These are phyloP conservation scores for Amanita rimosa DNA, from an alignment of 768 basidiomycete genomes.

Conservation along the genomic window DNA sequence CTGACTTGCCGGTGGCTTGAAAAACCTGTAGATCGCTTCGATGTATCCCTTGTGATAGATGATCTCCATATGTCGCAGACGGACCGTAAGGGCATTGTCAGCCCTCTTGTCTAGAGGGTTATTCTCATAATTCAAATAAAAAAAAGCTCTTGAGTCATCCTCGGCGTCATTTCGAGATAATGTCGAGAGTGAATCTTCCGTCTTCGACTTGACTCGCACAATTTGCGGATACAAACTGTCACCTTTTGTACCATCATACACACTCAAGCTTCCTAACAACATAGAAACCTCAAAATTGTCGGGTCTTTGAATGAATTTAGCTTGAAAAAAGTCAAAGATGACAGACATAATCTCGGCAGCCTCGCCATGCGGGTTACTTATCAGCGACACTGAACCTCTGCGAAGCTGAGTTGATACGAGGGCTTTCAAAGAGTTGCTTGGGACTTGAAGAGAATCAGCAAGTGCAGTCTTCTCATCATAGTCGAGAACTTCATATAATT, in stretches of 20 bases:
- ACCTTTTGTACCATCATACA: slow-evolving; percentile 84
- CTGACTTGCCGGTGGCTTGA: slow-evolving; percentile 90
- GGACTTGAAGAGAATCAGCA: slow-evolving; percentile 54
- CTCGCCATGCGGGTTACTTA: slow-evolving; percentile 54
- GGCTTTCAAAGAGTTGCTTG: slow-evolving; percentile 71
- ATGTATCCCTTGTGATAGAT: slow-evolving; percentile 93
- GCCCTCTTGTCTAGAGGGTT: slow-evolving; percentile 88
- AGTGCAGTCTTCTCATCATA: slow-evolving; percentile 82
- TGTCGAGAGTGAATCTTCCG: slow-evolving; percentile 5
- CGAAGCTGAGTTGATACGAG: slow-evolving; percentile 69
- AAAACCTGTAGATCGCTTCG: slow-evolving; percentile 84
- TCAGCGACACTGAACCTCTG: slow-evolving; percentile 81
- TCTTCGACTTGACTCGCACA: slow-evolving; percentile 49
- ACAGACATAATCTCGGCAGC: slow-evolving; percentile 71
- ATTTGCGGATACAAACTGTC: slow-evolving; percentile 82
- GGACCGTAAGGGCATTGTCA: slow-evolving; percentile 80
- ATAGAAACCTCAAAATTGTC: slow-evolving; percentile 81
- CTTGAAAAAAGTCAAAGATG: slow-evolving; percentile 79
- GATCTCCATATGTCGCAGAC: slow-evolving; percentile 93
- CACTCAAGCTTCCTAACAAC: slow-evolving; percentile 75
- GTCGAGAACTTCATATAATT: slow-evolving; percentile 85
- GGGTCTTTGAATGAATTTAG: slow-evolving; percentile 73
- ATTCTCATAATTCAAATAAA: slow-evolving; percentile 84
- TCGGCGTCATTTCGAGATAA: slow-evolving; percentile 9
- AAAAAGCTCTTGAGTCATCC: slow-evolving; percentile 50